Evolutionary conservation across 2,329 filamentous ascomycete genomes (phyloP).

Genomic region (Pseudogymnoascus sp.): DNA sequence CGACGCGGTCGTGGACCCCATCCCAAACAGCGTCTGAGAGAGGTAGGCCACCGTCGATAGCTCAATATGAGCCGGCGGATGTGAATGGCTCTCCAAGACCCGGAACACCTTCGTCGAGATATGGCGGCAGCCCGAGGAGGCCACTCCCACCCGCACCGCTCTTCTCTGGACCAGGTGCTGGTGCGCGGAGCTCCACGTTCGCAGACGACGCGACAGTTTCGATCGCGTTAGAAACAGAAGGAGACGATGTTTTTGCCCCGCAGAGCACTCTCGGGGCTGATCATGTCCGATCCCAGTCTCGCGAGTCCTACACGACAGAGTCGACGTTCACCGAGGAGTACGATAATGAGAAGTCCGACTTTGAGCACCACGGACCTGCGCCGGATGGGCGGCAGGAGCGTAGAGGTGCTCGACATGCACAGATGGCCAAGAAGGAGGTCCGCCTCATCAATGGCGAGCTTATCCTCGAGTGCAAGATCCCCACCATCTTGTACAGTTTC

Average conservation of each 20-base stretch:
- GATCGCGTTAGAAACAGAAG: conserved; percentile 56
- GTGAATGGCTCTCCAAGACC: conserved; percentile 84
- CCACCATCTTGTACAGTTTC: conserved; percentile 96
- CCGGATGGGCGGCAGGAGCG: conserved; percentile 80
- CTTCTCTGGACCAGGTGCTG: conserved; percentile 52
- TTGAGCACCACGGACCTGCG: conserved; percentile 78
- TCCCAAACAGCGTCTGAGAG: conserved; percentile 51
- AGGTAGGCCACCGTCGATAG: conserved; percentile 50
- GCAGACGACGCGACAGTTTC: conserved; percentile 61
- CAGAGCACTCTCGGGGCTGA: conserved; percentile 27
- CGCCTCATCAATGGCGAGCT: conserved; percentile 95
- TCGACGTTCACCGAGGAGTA: conserved; percentile 27
- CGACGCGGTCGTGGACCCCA: conserved; percentile 50
- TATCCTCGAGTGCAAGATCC: conserved; percentile 97
- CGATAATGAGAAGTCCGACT: conserved; percentile 40
- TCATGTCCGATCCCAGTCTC: conserved; percentile 15
- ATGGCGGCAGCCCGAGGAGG: conserved; percentile 77
- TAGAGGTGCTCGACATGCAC: conserved; percentile 74
- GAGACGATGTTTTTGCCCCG: conserved; percentile 63
- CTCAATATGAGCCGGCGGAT: conserved; percentile 77
- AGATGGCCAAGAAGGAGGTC: conserved; percentile 90
- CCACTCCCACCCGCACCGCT: conserved; percentile 83
- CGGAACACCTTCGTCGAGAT: conserved; percentile 80
- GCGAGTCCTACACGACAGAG: conserved; percentile 32
- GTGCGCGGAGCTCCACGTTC: conserved; percentile 42